Evolutionary conservation across 768 basidiomycete species (phyloP), one percentile per base, ranked within the genome.

Genomic region (Phaffia australis): DNA sequence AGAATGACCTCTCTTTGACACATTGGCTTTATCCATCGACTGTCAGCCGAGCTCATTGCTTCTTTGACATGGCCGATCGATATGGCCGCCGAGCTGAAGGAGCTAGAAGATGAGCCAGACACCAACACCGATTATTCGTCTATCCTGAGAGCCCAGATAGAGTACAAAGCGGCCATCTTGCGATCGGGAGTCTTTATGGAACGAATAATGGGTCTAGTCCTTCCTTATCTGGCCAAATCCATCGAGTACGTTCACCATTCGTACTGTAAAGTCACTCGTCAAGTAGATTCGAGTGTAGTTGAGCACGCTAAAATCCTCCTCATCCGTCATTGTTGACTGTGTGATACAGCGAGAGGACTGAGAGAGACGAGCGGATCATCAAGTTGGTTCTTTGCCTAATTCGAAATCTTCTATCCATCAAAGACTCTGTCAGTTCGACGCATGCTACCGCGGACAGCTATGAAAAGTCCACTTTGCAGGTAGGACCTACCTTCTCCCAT

Each of bases 51-150:
- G 74, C 79, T 99, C 27, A 85, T 98, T 74, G 88, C 90, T 0
- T 92, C 93, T 0, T 89, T 99, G 88, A 98, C 94, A 1, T 99
- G 95, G 95, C 95, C 95, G 0, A 94, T 99, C 63, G 89, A 98
- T 76, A 80, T 98, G 69, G 88, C 90, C 0, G 88, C 89, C 72
- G 95, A 98, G 76, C 80, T 99, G 70, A 88, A 87, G 72, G 95
- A 98, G 73, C 83, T 97, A 63, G 86, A 87, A 73, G 75, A 78
- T 46, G 75, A 75, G 52, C 71, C 83, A 23, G 88, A 88, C 76
- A 83, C 82, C 68, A 84, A 85, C 21, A 84, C 89, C 19, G 95
- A 99, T 75, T 98, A 92, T 76, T 90, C 90, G 0, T 85, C 86
- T 68, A 81, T 98, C 8, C 75, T 86, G 55, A 76, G 82, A 72